Percentiles rank a stretch among this genome's conserved stretches.
These are phyloP conservation scores for Ganoderma leucocontextum DNA, from an alignment of 1,284 basidiomycete genomes.

Conservation along the genomic window DNA sequence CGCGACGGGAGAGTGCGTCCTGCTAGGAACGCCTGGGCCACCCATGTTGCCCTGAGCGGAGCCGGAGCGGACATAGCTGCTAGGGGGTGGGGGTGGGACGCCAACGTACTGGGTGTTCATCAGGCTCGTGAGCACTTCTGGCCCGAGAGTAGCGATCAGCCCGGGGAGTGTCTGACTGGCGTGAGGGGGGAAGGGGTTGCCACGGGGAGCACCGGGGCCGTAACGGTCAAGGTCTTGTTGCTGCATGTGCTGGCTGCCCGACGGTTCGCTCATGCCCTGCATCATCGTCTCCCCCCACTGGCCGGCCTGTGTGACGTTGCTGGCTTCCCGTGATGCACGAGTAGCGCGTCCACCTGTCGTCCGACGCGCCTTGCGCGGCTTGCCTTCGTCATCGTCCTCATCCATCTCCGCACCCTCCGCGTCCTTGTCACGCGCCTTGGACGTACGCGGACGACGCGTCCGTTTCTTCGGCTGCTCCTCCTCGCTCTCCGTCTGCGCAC, in stretches of 20 bases:
- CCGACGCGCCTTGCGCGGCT: conserved; percentile 28
- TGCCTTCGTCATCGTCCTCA: conserved; percentile 56
- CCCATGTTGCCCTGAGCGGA: conserved; percentile 47
- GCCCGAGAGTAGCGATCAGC: conserved; percentile 54
- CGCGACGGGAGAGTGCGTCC: conserved; percentile 71
- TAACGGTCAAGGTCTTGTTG: conserved; percentile 32
- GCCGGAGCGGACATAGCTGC: conserved; percentile 64
- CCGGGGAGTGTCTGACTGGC: conserved; percentile 68
- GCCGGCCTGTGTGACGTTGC: conserved; percentile 30
- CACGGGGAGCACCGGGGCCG: conserved; percentile 40
- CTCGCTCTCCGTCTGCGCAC: conserved; percentile 63
- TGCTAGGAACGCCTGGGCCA: conserved; percentile 53
- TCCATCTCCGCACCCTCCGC: conserved; percentile 45
- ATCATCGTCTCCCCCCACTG: conserved; percentile 38
- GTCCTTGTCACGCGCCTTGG: conserved; percentile 50
- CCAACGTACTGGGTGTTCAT: conserved; percentile 44
- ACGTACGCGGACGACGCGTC: conserved; percentile 51
- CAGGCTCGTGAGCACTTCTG: conserved; percentile 40
- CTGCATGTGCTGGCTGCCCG: conserved; percentile 19
- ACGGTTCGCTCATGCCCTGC: conserved; percentile 35
- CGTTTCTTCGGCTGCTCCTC: conserved; percentile 66
- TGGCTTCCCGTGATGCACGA: conserved; percentile 32
- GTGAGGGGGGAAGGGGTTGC: conserved; percentile 46
- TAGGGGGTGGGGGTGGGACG: conserved; percentile 42
- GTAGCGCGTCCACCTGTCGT: conserved; percentile 14